phyloP scores from a whole-genome alignment of 805 yeast species.

The Cyberlindnera samutprakarnensis region DNA sequence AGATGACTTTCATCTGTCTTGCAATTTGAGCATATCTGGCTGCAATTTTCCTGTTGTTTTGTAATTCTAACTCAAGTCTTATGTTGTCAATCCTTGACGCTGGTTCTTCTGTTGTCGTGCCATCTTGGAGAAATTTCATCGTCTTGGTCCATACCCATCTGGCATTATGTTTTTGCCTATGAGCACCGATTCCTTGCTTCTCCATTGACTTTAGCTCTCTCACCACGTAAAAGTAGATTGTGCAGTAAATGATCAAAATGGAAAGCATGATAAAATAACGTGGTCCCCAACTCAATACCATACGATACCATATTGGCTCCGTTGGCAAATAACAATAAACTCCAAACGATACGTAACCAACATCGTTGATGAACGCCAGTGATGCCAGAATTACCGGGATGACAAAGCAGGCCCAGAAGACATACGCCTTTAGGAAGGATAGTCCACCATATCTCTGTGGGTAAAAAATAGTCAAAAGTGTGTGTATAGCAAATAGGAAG shows the following conservation, averaged over 20 bases:
- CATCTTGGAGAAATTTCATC: not conserved
- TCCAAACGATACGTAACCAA: constrained; percentile 55
- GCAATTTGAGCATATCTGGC: constrained; percentile 58
- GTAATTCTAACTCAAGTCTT: constrained; percentile 17
- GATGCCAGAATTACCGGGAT: constrained; percentile 65
- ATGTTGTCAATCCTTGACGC: constrained; percentile 1
- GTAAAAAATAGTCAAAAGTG: constrained; percentile 62
- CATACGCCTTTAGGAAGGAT: constrained; percentile 45
- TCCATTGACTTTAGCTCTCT: constrained; percentile 32
- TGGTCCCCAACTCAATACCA: constrained; percentile 76
- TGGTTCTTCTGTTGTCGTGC: constrained; percentile 2
- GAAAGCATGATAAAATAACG: constrained; percentile 58
- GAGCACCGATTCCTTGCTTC: constrained; percentile 1
- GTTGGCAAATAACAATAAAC: constrained; percentile 79
- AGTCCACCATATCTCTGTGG: constrained; percentile 68
- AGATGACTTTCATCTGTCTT: constrained; percentile 71
- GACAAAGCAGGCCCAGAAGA: constrained; percentile 50
- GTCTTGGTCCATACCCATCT: constrained; percentile 1
- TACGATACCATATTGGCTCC: constrained; percentile 62
- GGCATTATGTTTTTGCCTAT: constrained; percentile 1
- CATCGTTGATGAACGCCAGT: constrained; percentile 53
- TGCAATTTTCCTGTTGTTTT: constrained; percentile 37
- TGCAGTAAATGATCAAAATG: constrained; percentile 57
- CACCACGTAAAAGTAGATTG: constrained; percentile 67
- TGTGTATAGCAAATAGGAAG: constrained; percentile 74